These are phyloP conservation scores for Pleurotus tuber-regium DNA, from an alignment of 768 basidiomycete species.

Conservation along the genomic window DNA sequence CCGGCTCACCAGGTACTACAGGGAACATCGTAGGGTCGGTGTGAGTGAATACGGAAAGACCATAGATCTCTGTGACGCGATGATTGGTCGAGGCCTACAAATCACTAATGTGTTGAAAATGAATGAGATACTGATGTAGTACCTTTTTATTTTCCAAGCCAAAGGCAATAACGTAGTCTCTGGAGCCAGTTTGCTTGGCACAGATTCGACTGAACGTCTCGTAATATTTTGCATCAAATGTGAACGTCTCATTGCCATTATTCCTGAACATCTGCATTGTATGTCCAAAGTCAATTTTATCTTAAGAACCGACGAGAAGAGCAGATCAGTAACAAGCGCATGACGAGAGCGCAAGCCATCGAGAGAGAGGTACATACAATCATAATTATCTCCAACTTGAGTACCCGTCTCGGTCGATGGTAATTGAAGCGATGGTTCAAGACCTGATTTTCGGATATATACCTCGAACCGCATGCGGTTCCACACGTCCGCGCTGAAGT, in stretches of 20 bases:
- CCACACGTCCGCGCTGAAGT: slow-evolving; percentile 4
- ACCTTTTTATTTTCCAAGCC: neutral
- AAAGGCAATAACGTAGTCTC: neutral
- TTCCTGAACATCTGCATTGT: slow-evolving; percentile 4
- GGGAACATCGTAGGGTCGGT: neutral
- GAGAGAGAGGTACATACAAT: neutral
- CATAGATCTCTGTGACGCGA: slow-evolving; percentile 1
- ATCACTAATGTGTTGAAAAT: neutral
- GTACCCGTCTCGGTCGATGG: neutral
- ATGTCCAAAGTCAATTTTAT: neutral
- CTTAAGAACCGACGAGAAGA: neutral
- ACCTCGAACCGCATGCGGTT: neutral
- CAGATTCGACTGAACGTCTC: neutral
- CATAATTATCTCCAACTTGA: neutral
- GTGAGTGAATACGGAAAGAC: neutral
- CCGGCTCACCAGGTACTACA: neutral
- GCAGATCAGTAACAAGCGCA: neutral
- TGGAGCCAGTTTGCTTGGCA: neutral
- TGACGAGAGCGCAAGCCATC: too few species aligned
- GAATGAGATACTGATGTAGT: too few species aligned
- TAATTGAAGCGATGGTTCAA: neutral
- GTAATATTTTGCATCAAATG: neutral
- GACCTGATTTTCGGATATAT: neutral
- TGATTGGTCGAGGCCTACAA: neutral
- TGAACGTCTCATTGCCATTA: slow-evolving; percentile 6